Evolutionary conservation across 2,329 filamentous ascomycete species (phyloP), one percentile per base, ranked within the genome.

Genomic region (Lachnellula hyalina): DNA sequence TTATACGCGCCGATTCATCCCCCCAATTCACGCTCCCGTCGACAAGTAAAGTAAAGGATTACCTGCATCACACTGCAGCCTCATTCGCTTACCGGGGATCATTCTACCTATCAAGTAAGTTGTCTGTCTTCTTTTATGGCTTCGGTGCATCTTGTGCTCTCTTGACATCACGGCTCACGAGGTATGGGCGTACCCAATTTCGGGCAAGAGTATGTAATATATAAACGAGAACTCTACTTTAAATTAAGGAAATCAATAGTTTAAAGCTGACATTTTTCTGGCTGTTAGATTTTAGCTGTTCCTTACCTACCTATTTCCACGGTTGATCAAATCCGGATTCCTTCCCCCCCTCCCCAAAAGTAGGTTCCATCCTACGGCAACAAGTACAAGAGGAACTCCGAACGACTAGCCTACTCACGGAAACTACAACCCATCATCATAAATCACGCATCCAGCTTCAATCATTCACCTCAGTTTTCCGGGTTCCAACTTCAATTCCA

Each of bases 11-110:
- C 53, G 44, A 56, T 50, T 17, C 42, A 53, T 48, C 52, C 9
- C 36, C 45, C 44, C 52, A 19, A 53, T 36, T 36, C 50, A 44
- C 41, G 11, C 23, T 50, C 45, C 32, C 19, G 25, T 55, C 42
- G 49, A 56, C 61, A 51, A 61, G 59, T 63, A 51, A 55, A 40
- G 42, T 52, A 51, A 19, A 21, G 21, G 21, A 21, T 21, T 21
- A 21, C 21, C 21, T 25, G 38, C 50, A 58, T 61, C 56, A 61
- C 61, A 57, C 47, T 60, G 58, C 55, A 61, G 58, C 52, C 34
- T 32, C 35, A 28, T 53, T 55, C 50, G 54, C 58, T 58, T 61
- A 54, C 12, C 34, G 36, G 45, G 51, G 47, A 42, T 35, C 46
- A 41, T 52, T 41, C 34, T 19, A 7, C 38, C 19, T 23, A 52